These are phyloP conservation scores for Tylopilus intermedius DNA, from an alignment of 768 basidiomycete species.

Conservation along the genomic window DNA sequence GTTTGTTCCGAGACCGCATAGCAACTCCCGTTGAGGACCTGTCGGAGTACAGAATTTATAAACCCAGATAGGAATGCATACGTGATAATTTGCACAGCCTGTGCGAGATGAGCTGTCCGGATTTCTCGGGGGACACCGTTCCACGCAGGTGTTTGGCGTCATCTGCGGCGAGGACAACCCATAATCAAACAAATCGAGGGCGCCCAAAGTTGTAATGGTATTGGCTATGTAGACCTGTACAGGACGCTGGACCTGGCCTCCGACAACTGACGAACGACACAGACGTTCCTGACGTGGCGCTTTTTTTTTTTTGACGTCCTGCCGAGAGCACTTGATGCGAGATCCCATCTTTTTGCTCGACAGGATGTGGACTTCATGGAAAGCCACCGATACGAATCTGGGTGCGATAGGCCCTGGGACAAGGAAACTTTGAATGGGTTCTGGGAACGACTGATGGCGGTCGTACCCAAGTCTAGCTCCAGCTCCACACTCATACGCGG, in stretches of 20 bases:
- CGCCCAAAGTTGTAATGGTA: background rate
- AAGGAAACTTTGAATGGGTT: background rate
- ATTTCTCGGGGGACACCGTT: background rate
- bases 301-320: slow-evolving; percentile 16
- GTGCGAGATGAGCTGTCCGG: background rate
- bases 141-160: background rate
- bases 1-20: slow-evolving; percentile 28
- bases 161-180: background rate
- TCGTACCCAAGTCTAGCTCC: slow-evolving; percentile 1
- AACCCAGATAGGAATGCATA: slow-evolving; percentile 5
- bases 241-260: background rate
- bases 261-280: background rate
- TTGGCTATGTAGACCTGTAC: background rate
- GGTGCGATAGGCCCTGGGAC: background rate
- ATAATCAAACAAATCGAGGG: background rate
- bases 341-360: slow-evolving; percentile 10
- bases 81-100: slow-evolving; percentile 6
- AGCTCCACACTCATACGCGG: slow-evolving; percentile 5
- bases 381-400: background rate
- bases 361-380: background rate
- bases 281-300: slow-evolving; percentile 19
- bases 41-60: slow-evolving; percentile 13
- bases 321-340: slow-evolving; percentile 15
- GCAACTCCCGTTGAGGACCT: slow-evolving; percentile 27
- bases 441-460: background rate